These are phyloP conservation scores for Saccharum spontaneum DNA, from an alignment of 176 grass and related monocot species.

Conservation along the genomic window DNA sequence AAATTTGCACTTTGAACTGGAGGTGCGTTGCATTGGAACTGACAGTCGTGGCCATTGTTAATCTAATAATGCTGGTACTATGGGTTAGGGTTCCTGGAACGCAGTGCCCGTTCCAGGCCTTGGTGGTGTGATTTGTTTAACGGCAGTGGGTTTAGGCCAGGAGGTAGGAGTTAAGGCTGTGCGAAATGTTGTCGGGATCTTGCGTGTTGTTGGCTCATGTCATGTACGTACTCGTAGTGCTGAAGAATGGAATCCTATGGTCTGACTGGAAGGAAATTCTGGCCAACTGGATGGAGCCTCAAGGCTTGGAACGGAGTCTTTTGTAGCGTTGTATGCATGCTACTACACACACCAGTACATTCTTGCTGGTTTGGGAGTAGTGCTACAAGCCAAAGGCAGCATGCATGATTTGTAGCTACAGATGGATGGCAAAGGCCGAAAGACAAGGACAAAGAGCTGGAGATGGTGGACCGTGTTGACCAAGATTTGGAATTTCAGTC, in stretches of 20 bases:
- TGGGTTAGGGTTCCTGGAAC: conserved; percentile 8
- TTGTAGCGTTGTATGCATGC: no score
- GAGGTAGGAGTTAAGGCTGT: conserved; percentile 28
- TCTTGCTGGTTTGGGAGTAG: no score
- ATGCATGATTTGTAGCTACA: background rate
- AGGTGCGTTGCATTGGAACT: conserved; percentile 10
- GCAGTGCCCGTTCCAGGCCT: background rate
- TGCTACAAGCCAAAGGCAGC: no score
- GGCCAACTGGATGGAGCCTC: no score
- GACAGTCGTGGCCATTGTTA: background rate
- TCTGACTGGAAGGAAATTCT: background rate
- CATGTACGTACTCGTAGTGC: background rate
- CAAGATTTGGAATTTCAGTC: background rate
- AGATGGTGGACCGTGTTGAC: background rate
- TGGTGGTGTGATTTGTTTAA: conserved; percentile 10
- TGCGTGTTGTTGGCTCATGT: background rate
- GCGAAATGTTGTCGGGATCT: conserved; percentile 25
- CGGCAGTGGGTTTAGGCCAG: background rate
- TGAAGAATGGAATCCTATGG: conserved; percentile 29
- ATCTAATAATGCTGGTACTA: background rate
- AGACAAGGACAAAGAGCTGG: background rate
- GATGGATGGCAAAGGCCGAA: no score
- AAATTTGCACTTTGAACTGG: conserved; percentile 25
- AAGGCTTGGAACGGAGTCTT: background rate
- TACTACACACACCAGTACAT: no score